Evolutionary conservation across 2,329 filamentous ascomycete genomes (phyloP), one percentile per base, ranked within the genome.

Genomic region (Leptodontidium sp.): DNA sequence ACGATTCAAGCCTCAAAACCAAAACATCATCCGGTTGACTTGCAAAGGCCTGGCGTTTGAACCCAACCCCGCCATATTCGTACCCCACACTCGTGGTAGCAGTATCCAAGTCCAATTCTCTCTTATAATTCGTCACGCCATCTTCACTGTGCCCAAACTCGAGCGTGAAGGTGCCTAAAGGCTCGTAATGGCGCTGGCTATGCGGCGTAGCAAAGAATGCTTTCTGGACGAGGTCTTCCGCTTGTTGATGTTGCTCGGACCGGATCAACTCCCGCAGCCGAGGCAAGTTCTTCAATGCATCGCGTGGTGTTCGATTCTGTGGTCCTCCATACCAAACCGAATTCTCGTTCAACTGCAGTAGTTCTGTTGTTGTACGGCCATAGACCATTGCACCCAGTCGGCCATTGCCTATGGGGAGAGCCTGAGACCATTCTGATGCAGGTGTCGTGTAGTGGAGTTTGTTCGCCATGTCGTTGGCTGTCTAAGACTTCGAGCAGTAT

Each of bases 351-450:
- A 85, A 75, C 57, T 81, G 80, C 4, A 85, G 73, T 15, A 81
- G 75, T 68, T 85, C 84, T 4, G 77, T 82, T 38, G 76, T 73
- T 4, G 81, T 81, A 29, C 81, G 78, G 32, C 83, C 82, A 74
- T 83, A 82, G 11, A 84, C 75, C 82, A 85, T 84, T 38, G 76
- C 78, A 5, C 78, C 78, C 15, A 80, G 70, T 59, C 84, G 79
- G 26, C 84, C 84, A 72, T 86, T 86, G 11, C 84, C 84, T 61
- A 86, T 77, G 1, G 84, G 84, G 1, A 85, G 75, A 32, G 82
- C 81, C 67, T 81, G 69, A 11, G 75, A 63, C 79, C 79, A 80
- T 70, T 74, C 71, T 43, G 71, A 65, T 12, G 78, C 78, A 9
- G 79, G 78, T 35, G 65, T 66, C 15, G 38, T 69, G 70, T 79